Conservation (phyloP, 495 filamentous ascomycete species). For the Durotheca rogersii region DNA sequence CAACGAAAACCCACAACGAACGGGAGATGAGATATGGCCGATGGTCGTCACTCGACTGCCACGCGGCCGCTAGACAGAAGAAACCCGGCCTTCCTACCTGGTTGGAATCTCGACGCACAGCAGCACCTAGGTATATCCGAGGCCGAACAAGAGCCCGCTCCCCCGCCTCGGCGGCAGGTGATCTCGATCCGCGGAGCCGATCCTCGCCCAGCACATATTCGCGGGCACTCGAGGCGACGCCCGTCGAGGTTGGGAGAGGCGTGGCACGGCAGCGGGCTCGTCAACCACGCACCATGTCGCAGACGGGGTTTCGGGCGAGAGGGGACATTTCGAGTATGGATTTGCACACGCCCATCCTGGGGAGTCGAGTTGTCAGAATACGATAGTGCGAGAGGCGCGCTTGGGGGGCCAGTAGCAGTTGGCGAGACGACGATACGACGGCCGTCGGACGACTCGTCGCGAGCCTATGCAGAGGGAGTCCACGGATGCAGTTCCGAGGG, state of each 20-base stretch:
- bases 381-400: conserved; percentile 18
- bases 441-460: conserved; percentile 24
- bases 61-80: conserved; percentile 6
- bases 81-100: conserved; percentile 2
- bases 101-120: too few relatives aligned
- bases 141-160: neutral
- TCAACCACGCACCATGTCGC: conserved; percentile 17
- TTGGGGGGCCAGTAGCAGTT: conserved; percentile 20
- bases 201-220: neutral
- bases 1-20: conserved; percentile 29
- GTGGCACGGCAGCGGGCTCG: conserved; percentile 24
- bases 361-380: conserved; percentile 12
- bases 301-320: conserved; percentile 13
- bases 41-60: conserved; percentile 1
- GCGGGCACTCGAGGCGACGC: neutral
- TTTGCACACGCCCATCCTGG: conserved; percentile 15
- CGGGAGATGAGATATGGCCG: conserved; percentile 6
- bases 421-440: conserved; percentile 15
- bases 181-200: conserved; percentile 19
- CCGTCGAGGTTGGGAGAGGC: conserved; percentile 12
- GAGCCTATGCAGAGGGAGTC: conserved; percentile 9
- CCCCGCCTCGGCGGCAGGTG: neutral
- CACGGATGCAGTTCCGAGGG: conserved; percentile 11
- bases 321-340: conserved; percentile 7
- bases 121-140: too few relatives aligned